Evolutionary conservation across 768 basidiomycete genomes (phyloP), one percentile per base, ranked within the genome.

Genomic region (Lactifluus echinatus): DNA sequence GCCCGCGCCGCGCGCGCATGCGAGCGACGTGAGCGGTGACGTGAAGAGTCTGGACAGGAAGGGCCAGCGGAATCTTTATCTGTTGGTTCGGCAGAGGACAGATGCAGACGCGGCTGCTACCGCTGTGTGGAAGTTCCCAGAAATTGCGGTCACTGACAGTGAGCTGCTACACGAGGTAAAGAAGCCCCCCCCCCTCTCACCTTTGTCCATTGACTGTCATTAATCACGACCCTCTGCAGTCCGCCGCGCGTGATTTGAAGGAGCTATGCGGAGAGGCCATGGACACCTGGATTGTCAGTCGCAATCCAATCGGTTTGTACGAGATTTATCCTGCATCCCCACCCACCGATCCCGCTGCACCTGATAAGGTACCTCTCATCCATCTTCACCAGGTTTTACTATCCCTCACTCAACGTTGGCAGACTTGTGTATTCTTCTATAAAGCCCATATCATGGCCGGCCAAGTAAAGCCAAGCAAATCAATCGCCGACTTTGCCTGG

Each of bases 281-380:
- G 87, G 93, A 98, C 66, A 84, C 84, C 12, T 98, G 95, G 94
- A 75, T 94, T 60, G 91, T 95, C n/a, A 82, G 90, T 50, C 81
- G 85, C 52, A 88, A 87, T 55, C 95, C 95, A 3, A 82, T 95
- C 63, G 93, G 92, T 4, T 77, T 89, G 52, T 80, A 83, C 70
- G 80, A 84, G 66, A 80, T 60, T 67, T 74, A 29, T 37, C 64
- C 70, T n/a, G 60, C 61, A 36, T 59, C 62, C 40, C 45, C 55
- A 65, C 36, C 62, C 66, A 59, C 67, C 65, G 40, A 56, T 36
- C 47, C 53, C 40, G 52, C 48, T n/a, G 17, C 29, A 53, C 7
- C 40, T 29, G 39, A 50, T 0, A 54, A 59, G 66, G 67, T 66
- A 56, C 24, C 62, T 50, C 40, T 36, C 12, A 24, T 33, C 34